Evolutionary conservation across 1,139 yeast genomes (phyloP).

Genomic region (Yamadazyma triangularis): DNA sequence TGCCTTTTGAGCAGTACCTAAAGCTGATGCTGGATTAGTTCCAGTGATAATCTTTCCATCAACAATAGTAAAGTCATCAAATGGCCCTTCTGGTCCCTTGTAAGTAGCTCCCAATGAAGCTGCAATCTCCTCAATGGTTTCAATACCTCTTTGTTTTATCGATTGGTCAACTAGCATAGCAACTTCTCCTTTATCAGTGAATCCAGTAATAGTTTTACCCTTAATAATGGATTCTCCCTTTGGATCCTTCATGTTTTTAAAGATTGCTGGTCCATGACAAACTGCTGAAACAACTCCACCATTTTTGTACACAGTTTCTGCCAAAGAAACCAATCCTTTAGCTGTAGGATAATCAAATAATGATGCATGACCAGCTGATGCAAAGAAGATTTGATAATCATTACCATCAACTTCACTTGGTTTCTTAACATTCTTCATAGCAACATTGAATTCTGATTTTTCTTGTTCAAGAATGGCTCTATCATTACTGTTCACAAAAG

Average conservation of each 20-base stretch:
- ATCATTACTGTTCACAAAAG: constrained; percentile 43
- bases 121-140: constrained; percentile 32
- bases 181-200: constrained; percentile 53
- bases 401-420: constrained; percentile 40
- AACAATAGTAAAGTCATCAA: constrained; percentile 45
- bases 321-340: constrained; percentile 39
- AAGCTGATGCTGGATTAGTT: constrained; percentile 59
- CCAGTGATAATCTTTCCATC: constrained; percentile 62
- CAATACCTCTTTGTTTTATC: constrained; percentile 28
- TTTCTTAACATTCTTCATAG: constrained; percentile 31
- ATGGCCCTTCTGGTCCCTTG: constrained; percentile 45
- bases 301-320: constrained; percentile 40
- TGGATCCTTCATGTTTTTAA: constrained; percentile 40
- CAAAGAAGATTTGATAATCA: constrained; percentile 52
- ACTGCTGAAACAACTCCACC: constrained; percentile 60
- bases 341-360: constrained; percentile 55
- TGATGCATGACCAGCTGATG: constrained; percentile 67
- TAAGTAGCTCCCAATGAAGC: constrained; percentile 39
- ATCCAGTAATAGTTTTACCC: constrained; percentile 57
- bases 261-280: constrained; percentile 63
- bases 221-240: constrained; percentile 41
- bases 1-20: constrained; percentile 33
- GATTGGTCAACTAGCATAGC: constrained; percentile 30
- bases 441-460: constrained; percentile 32
- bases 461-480: constrained; percentile 30